Percentiles rank a stretch among this genome's conserved stretches.
Conservation (phyloP, 768 basidiomycete species). For the Tricholoma sp. region DNA sequence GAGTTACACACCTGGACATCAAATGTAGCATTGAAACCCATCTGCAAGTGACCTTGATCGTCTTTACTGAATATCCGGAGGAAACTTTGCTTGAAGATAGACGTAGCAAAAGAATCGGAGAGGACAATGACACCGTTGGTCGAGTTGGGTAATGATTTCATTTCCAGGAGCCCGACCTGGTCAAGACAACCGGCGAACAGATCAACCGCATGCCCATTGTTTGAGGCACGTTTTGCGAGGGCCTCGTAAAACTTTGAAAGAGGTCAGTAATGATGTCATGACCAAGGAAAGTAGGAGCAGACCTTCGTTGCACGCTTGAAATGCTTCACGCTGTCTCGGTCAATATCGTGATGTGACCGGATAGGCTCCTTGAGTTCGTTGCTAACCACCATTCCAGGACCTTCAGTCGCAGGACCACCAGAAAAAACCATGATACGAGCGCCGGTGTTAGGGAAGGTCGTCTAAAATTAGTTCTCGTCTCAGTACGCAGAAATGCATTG, state of each 20-base stretch:
- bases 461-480: conserved; percentile 25
- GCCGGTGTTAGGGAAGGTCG: conserved; percentile 93
- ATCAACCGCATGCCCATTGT: conserved; percentile 93
- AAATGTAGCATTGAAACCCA: conserved; percentile 99
- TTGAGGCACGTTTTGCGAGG: conserved; percentile 87
- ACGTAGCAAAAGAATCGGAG: conserved; percentile 95
- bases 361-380: conserved; percentile 97
- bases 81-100: conserved; percentile 99
- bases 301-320: conserved; percentile 97
- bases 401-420: conserved; percentile 94
- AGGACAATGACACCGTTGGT: conserved; percentile 96
- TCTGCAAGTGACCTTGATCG: conserved; percentile 84
- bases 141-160: conserved; percentile 93
- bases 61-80: conserved; percentile 90
- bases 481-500: neutral
- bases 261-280: conserved; percentile 1
- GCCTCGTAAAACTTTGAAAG: conserved; percentile 86
- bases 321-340: conserved; percentile 93
- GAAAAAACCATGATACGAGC: conserved; percentile 95
- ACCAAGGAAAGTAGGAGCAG: conserved; percentile 9
- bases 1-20: conserved; percentile 78
- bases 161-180: conserved; percentile 95
- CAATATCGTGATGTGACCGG: conserved; percentile 98
- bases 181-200: conserved; percentile 96
- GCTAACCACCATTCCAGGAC: conserved; percentile 94